A percentile compares a stretch with the other conserved stretches of the same genome.
Conservation (phyloP, 2,329 filamentous ascomycete genomes). For the Dactylellina sp. region DNA sequence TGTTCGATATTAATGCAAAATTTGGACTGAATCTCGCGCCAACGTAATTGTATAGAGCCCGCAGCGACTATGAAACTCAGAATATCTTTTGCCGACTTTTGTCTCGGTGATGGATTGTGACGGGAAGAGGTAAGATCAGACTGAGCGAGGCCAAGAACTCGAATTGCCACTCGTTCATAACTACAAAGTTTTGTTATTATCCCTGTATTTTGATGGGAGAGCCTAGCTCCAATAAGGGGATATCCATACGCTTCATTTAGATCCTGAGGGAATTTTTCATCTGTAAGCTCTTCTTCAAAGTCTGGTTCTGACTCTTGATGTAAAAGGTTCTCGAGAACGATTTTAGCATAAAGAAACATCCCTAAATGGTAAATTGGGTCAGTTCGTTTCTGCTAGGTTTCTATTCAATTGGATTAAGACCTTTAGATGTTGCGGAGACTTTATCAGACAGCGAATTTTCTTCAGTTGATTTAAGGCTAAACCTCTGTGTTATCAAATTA, state of each 20-base stretch:
- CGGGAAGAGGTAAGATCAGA: too few relatives aligned
- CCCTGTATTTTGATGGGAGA: too few relatives aligned
- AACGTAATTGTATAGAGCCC: background rate
- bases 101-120: background rate
- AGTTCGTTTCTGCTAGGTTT: background rate
- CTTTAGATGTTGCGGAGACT: background rate
- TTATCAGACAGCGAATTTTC: background rate
- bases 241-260: slow-evolving; percentile 55
- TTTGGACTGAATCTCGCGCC: slow-evolving; percentile 9
- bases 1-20: slow-evolving; percentile 8
- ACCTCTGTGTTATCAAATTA: background rate
- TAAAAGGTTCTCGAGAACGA: slow-evolving; percentile 59
- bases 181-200: background rate
- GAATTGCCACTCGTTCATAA: slow-evolving; percentile 8
- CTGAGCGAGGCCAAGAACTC: background rate
- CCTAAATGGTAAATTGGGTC: background rate
- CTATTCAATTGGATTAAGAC: too few relatives aligned
- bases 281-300: slow-evolving; percentile 52
- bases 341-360: slow-evolving; percentile 58
- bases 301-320: slow-evolving; percentile 57
- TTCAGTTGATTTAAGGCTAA: background rate
- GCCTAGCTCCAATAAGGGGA: too few relatives aligned
- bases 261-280: slow-evolving; percentile 54
- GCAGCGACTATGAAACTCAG: background rate
- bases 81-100: background rate